Conservation (phyloP, 2,329 filamentous ascomycete species). For the Remersonia thermophila region DNA sequence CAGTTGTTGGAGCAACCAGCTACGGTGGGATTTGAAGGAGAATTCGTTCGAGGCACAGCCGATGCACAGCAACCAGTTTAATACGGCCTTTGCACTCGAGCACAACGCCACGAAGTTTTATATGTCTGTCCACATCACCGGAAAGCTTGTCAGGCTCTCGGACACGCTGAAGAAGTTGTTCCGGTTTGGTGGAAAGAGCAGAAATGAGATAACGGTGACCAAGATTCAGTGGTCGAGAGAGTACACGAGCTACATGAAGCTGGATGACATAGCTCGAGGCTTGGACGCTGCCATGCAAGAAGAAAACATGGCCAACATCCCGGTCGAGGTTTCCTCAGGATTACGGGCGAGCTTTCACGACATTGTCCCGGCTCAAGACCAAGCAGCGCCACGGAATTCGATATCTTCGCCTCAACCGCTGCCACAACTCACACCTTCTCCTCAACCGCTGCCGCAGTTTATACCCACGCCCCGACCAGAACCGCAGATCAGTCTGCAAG, state of each 20-base stretch:
- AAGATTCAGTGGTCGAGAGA: slow-evolving; percentile 12
- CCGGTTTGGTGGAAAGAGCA: slow-evolving; percentile 8
- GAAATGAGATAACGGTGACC: slow-evolving; percentile 9
- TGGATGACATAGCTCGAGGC: slow-evolving; percentile 9
- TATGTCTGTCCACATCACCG: slow-evolving; percentile 15
- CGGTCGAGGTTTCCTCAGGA: slow-evolving; percentile 10
- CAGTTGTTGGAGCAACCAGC: slow-evolving; percentile 6
- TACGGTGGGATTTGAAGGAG: slow-evolving; percentile 11
- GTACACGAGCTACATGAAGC: slow-evolving; percentile 5
- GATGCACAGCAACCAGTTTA: slow-evolving; percentile 10
- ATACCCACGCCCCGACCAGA: too few species aligned
- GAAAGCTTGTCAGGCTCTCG: slow-evolving; percentile 8
- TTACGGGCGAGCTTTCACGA: slow-evolving; percentile 4
- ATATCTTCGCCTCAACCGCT: neutral
- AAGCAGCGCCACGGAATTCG: neutral
- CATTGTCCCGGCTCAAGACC: neutral
- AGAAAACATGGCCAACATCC: slow-evolving; percentile 8
- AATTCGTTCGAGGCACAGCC: slow-evolving; percentile 9
- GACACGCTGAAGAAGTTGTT: slow-evolving; percentile 6
- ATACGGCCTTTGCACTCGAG: slow-evolving; percentile 14
- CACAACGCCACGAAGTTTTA: slow-evolving; percentile 13
- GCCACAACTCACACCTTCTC: neutral
- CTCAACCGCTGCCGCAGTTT: neutral
- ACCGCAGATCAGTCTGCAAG: neutral
- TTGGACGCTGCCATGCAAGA: slow-evolving; percentile 9